These are phyloP conservation scores for Candida awuae DNA, from an alignment of 805 yeast species.

Conservation along the genomic window DNA sequence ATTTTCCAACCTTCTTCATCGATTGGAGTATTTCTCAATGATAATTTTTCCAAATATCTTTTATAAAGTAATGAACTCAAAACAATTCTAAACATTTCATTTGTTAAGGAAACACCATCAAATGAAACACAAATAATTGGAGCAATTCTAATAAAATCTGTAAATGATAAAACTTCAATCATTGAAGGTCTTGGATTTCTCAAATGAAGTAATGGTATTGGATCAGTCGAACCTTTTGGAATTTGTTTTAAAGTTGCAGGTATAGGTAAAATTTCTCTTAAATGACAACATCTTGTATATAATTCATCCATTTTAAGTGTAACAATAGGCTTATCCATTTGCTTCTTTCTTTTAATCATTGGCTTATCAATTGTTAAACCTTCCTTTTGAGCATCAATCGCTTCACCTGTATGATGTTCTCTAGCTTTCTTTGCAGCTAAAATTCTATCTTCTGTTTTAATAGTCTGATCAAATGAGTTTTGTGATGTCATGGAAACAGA, in stretches of 20 bases:
- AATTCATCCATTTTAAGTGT: constrained; percentile 52
- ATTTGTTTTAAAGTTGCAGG: constrained; percentile 82
- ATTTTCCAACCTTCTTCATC: constrained; percentile 69
- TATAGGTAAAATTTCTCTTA: constrained; percentile 85
- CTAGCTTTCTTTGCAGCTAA: constrained; percentile 27
- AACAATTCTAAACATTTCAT: constrained; percentile 70
- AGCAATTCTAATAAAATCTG: constrained; percentile 81
- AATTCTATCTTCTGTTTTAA: constrained; percentile 23
- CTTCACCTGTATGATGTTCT: constrained; percentile 14
- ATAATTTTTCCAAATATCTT: constrained; percentile 58
- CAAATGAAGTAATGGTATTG: constrained; percentile 62
- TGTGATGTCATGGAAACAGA: constrained; percentile 14
- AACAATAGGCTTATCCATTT: constrained; percentile 32
- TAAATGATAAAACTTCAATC: constrained; percentile 79
- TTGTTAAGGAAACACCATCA: constrained; percentile 70
- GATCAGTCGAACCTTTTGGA: constrained; percentile 68
- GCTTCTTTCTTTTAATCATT: constrained; percentile 34
- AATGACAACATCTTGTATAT: constrained; percentile 88
- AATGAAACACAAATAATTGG: constrained; percentile 69
- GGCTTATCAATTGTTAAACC: constrained; percentile 62
- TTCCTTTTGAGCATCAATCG: constrained; percentile 17
- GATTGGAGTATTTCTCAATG: constrained; percentile 71
- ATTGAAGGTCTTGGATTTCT: constrained; percentile 85
- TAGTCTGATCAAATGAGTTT: constrained; percentile 21
- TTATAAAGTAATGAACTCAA: constrained; percentile 63